Evolutionary conservation across 257 asterid genomes (phyloP).

Genomic region (Solanum paucissectum): DNA sequence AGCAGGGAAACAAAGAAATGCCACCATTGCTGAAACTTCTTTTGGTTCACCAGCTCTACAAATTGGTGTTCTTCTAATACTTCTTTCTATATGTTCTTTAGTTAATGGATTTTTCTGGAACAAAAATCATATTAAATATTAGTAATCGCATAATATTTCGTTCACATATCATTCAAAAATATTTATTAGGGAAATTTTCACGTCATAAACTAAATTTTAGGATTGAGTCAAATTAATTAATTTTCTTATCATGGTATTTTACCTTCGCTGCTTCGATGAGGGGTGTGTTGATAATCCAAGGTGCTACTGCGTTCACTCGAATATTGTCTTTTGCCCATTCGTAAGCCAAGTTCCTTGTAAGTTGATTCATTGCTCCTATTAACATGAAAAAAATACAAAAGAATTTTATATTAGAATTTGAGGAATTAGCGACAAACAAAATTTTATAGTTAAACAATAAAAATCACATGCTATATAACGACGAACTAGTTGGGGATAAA

Average conservation of each 20-base stretch:
- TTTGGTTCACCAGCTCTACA: conserved; percentile 5
- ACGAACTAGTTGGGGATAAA: not conserved
- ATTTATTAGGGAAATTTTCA: no score
- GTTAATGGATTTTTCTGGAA: not conserved
- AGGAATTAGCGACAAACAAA: not conserved
- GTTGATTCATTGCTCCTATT: conserved; percentile 19
- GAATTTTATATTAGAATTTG: no score
- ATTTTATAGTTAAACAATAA: no score
- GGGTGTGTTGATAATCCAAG: conserved; percentile 16
- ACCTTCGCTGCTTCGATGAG: not conserved
- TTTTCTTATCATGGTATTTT: not conserved
- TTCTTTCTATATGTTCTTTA: not conserved
- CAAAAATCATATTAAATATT: not conserved
- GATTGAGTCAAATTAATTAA: no score
- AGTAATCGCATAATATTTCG: not conserved
- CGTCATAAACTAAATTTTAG: no score
- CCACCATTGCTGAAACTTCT: conserved; percentile 21
- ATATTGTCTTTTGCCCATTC: conserved; percentile 27
- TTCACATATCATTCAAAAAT: no score
- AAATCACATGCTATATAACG: not conserved
- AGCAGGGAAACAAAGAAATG: conserved; percentile 23
- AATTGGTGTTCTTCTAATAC: not conserved
- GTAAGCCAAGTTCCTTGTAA: conserved; percentile 20
- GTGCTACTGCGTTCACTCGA: conserved; percentile 21
- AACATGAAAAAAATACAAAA: not conserved